A percentile compares a stretch with the other conserved stretches of the same genome.
These are phyloP conservation scores for Rhizophora mangle DNA, from an alignment of 345 rosid genomes.

Conservation along the genomic window DNA sequence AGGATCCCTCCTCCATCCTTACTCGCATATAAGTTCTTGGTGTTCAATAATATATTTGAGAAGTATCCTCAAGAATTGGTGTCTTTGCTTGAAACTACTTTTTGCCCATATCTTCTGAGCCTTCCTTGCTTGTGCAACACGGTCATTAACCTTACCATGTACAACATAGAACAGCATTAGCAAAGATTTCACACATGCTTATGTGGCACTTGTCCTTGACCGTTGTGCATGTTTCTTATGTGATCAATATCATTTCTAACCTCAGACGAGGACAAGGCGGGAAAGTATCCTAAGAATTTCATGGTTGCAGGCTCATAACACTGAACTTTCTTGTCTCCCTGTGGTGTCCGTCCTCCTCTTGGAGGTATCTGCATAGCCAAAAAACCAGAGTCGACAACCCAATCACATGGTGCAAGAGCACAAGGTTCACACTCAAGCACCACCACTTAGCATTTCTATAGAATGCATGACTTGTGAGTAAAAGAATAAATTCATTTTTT, in stretches of 20 bases:
- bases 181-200: neutral
- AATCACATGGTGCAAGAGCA: too few species aligned
- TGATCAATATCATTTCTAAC: conserved; percentile 35
- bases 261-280: conserved; percentile 67
- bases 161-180: neutral
- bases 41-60: conserved; percentile 85
- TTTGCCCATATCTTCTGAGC: conserved; percentile 91
- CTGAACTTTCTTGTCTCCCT: conserved; percentile 77
- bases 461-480: too few species aligned
- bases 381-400: neutral
- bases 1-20: conserved; percentile 26
- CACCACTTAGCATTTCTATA: too few species aligned
- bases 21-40: conserved; percentile 98
- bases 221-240: neutral
- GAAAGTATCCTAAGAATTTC: conserved; percentile 87
- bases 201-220: neutral
- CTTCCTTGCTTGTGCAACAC: conserved; percentile 77
- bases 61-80: conserved; percentile 89
- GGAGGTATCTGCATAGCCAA: conserved; percentile 67
- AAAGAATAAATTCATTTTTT: too few species aligned
- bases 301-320: conserved; percentile 99
- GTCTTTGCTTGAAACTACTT: conserved; percentile 89
- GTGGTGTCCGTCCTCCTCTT: conserved; percentile 86
- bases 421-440: too few species aligned
- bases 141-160: conserved; percentile 63